Base-by-base conservation (phyloP, 2,329 filamentous ascomycete species). In the Pestalotiopsis sp. region DNA sequence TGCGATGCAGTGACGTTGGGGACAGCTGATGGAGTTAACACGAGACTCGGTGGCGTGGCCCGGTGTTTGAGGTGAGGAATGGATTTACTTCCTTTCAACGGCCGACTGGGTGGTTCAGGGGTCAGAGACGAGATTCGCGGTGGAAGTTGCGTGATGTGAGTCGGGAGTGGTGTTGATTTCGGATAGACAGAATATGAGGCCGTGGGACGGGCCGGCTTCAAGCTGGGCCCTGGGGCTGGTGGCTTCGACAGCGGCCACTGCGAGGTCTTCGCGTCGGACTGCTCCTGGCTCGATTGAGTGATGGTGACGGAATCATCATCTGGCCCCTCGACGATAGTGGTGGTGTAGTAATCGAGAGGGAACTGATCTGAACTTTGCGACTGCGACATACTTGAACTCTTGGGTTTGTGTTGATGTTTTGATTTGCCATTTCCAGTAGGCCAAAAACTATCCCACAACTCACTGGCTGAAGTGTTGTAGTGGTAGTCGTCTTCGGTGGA, bases 401-500 rank as follows among this genome's bases (percentile, higher is more conserved):
- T 65, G 10, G 52, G 20, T 11, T 63, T 56, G 58, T 63, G 67
- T 11, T 62, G 14, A n/a, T 52, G 4, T 58, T 68, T 55, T 40
- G 35, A 30, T 65, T 67, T 56, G 52, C 59, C 48, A 17, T 44
- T 48, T 44, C 66, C 72, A 7, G 72, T 71, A 10, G 70, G 77
- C 84, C 84, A 86, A 72, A 86, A 88, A 65, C 78, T 83, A 71
- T 87, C 83, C 85, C 85, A 88, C 2, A 86, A 73, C 71, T 84
- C 81, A 30, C 80, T 74, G 4, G 79, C 78, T 39, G 83, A 80
- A 22, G 79, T 73, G 66, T 83, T 81, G 69, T 85, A 83, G 68
- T 84, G 81, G 67, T 81, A 81, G 70, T 87, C 84, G 56, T 86
- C 85, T 22, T 88, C 85, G 39, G 78, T 71, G 5, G 85, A 87